Base-by-base conservation (phyloP, 2,329 filamentous ascomycete species). In the Aureobasidium sp. region DNA sequence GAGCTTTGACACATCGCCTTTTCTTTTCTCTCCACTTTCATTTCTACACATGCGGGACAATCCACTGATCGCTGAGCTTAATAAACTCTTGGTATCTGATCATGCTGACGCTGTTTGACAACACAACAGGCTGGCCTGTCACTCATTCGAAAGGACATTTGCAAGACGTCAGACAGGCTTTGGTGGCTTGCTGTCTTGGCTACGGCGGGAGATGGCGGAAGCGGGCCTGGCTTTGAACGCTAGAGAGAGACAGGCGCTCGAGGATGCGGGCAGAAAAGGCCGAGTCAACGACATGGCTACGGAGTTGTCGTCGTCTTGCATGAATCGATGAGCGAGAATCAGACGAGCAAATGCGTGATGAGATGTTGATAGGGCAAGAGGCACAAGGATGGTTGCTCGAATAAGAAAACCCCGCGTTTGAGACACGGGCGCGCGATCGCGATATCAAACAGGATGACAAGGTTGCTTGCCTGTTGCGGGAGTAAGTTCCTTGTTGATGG, bases 111-210 rank as follows among this genome's bases (percentile, higher is more conserved):
- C 17, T 34, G 41, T 21, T 11, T 16, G 34, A 19, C 41, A 55
- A 39, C 17, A 42, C 37, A 30, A 51, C 57, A 86, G 84, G 74
- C 72, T 91, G 55, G 84, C 83, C 0, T 81, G 83, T 48, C 74
- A 74, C 24, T 88, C 89, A 4, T 95, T 95, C 62, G 67, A 73
- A 40, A 71, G 75, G 48, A 83, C 93, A 24, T 74, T 96, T 61
- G 66, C 68, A 42, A 78, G 75, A 60, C 88, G 85, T 66, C 90
- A 95, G 74, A 84, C 84, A 29, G 78, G 75, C 52, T 88, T 89
- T 67, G 63, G 63, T 4, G 69, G 70, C 25, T 76, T 90, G 12
- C 68, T 96, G 54, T 66, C 65, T 27, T 95, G 88, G 88, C 68
- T 95, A 56, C 73, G 62, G 44, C 55, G 40, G 48, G 65, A 68